Percentiles rank a stretch among this genome's conserved stretches.
These are phyloP conservation scores for Alternaria sp. DNA, from an alignment of 2,329 filamentous ascomycete species.

Conservation along the genomic window DNA sequence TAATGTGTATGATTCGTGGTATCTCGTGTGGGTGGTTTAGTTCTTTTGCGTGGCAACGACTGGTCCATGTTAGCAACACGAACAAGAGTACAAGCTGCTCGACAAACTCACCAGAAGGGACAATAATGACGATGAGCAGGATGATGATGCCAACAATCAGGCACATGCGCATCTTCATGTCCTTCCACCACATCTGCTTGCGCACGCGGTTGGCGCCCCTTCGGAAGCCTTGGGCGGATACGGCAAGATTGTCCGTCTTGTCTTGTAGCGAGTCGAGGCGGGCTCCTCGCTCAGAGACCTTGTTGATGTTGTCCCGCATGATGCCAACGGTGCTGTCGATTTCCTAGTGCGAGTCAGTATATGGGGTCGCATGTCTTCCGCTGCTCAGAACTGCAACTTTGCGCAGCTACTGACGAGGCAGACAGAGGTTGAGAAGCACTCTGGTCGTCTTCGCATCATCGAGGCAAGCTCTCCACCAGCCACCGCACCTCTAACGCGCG, in stretches of 20 bases:
- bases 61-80: constrained; percentile 25
- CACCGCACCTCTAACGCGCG: constrained; percentile 14
- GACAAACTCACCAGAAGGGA: constrained; percentile 78
- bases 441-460: constrained; percentile 15
- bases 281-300: constrained; percentile 92
- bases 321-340: constrained; percentile 95
- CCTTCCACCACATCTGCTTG: constrained; percentile 99
- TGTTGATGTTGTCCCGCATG: constrained; percentile 98
- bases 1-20: constrained; percentile 44
- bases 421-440: neutral
- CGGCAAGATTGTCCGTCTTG: constrained; percentile 92
- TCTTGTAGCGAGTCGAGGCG: constrained; percentile 87
- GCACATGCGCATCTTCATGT: constrained; percentile 99
- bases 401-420: neutral
- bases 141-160: constrained; percentile 90
- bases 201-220: constrained; percentile 95
- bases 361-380: constrained; percentile 10
- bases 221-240: constrained; percentile 93
- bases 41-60: constrained; percentile 40
- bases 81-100: too few relatives aligned
- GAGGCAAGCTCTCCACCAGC: constrained; percentile 23
- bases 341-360: constrained; percentile 69
- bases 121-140: constrained; percentile 90
- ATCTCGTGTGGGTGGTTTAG: constrained; percentile 34
- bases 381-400: neutral